Evolutionary conservation across 2,329 filamentous ascomycete species (phyloP).

Genomic region (Talaromyces sp.): DNA sequence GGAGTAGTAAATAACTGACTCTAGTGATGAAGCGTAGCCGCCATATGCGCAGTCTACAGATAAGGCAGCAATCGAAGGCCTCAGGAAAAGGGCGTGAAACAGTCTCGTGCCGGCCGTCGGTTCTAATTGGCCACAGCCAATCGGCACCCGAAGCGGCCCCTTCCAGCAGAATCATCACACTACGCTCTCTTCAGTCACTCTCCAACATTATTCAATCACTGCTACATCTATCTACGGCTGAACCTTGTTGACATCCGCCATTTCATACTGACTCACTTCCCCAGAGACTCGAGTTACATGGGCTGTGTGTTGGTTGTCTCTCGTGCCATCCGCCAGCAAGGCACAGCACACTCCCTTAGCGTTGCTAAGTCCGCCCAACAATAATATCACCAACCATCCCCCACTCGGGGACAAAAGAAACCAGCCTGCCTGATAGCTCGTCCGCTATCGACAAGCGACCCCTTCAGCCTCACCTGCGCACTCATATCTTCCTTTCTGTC

Average conservation of each 20-base stretch:
- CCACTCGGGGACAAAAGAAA: background rate
- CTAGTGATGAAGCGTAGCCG: background rate
- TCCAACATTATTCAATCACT: too few species aligned
- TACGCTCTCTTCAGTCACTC: background rate
- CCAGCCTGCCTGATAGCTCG: background rate
- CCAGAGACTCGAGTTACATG: background rate
- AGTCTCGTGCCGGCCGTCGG: background rate
- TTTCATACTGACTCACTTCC: background rate
- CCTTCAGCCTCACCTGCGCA: background rate
- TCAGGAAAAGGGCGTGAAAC: background rate
- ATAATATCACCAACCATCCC: constrained; percentile 8
- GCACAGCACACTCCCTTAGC: constrained; percentile 12
- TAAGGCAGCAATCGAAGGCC: background rate
- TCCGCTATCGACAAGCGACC: background rate
- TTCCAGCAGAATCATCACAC: constrained; percentile 7
- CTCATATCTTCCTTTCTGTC: background rate
- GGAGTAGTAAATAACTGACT: background rate
- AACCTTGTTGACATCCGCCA: too few species aligned
- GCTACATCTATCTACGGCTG: background rate
- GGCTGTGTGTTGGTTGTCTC: constrained; percentile 15
- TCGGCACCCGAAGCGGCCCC: constrained; percentile 4
- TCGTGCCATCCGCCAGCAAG: constrained; percentile 16
- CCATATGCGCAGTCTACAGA: background rate
- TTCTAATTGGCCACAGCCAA: background rate
- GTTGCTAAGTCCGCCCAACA: background rate